These are phyloP conservation scores for Margaritispora aquatica DNA, from an alignment of 495 filamentous ascomycete species.

Conservation along the genomic window DNA sequence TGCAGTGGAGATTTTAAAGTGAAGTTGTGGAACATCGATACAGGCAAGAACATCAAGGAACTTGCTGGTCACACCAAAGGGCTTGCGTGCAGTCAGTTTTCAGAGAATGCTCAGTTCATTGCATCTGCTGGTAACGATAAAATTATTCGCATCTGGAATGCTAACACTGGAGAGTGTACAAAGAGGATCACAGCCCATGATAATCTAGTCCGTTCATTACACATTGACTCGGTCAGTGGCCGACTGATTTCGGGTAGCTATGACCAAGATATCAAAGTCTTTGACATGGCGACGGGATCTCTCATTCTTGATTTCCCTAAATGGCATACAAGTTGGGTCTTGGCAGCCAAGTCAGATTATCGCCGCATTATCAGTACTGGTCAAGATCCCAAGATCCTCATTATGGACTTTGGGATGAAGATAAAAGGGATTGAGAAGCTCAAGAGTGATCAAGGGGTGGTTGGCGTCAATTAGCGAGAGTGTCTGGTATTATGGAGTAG, in stretches of 20 bases:
- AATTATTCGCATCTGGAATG: conserved; percentile 90
- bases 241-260: conserved; percentile 88
- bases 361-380: conserved; percentile 86
- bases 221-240: conserved; percentile 76
- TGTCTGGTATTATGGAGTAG: not conserved
- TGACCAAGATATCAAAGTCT: conserved; percentile 89
- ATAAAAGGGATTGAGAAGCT: conserved; percentile 47
- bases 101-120: conserved; percentile 80
- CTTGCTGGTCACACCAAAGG: conserved; percentile 83
- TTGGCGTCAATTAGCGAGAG: not conserved
- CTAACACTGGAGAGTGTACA: conserved; percentile 78
- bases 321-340: conserved; percentile 94
- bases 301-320: conserved; percentile 70
- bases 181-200: conserved; percentile 71
- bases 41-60: conserved; percentile 78
- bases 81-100: conserved; percentile 92
- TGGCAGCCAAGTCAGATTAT: conserved; percentile 93
- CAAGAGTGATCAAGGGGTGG: conserved; percentile 29
- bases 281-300: conserved; percentile 69
- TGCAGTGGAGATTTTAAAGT: conserved; percentile 89
- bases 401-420: conserved; percentile 80
- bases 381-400: conserved; percentile 82
- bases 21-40: conserved; percentile 89
- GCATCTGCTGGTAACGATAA: conserved; percentile 91
- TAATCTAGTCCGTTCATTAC: conserved; percentile 77